A percentile compares a stretch with the other conserved stretches of the same genome.
These are phyloP conservation scores for Polyporus tsugae DNA, from an alignment of 1,284 basidiomycete genomes.

Conservation along the genomic window DNA sequence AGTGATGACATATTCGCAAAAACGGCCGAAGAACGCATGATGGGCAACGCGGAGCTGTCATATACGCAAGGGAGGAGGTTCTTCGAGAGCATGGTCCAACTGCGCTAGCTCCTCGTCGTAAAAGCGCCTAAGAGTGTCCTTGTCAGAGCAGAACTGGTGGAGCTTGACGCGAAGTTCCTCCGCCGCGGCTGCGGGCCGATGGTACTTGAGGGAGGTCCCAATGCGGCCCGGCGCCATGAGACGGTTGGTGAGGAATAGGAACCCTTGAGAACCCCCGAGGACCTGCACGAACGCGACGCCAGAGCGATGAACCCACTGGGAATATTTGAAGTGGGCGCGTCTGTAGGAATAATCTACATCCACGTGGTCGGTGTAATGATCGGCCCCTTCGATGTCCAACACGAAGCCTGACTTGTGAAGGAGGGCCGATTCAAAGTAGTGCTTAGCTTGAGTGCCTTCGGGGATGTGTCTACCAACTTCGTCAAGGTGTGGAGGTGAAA, in stretches of 20 bases:
- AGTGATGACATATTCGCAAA: slow-evolving; percentile 14
- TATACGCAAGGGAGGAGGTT: slow-evolving; percentile 64
- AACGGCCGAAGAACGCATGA: slow-evolving; percentile 8
- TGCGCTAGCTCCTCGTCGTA: slow-evolving; percentile 76
- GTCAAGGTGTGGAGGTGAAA: slow-evolving; percentile 76
- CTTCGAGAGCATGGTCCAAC: slow-evolving; percentile 59
- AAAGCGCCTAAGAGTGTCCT: slow-evolving; percentile 62
- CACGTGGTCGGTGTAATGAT: slow-evolving; percentile 79
- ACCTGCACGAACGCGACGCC: slow-evolving; percentile 91
- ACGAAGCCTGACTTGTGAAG: slow-evolving; percentile 84
- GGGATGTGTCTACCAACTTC: slow-evolving; percentile 75
- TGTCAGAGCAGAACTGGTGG: slow-evolving; percentile 73
- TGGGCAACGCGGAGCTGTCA: slow-evolving; percentile 24
- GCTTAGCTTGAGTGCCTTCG: slow-evolving; percentile 65
- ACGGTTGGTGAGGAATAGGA: slow-evolving; percentile 89
- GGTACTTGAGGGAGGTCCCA: slow-evolving; percentile 59
- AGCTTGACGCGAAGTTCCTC: slow-evolving; percentile 70
- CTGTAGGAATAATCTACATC: slow-evolving; percentile 93
- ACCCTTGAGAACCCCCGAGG: slow-evolving; percentile 79
- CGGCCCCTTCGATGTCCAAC: slow-evolving; percentile 85
- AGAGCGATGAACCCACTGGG: slow-evolving; percentile 89
- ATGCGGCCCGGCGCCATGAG: slow-evolving; percentile 75
- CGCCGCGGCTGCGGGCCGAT: slow-evolving; percentile 56
- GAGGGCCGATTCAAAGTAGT: slow-evolving; percentile 86
- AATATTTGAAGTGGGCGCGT: slow-evolving; percentile 76